Percentiles rank a stretch among this genome's conserved stretches.
These are phyloP conservation scores for Acanthamoeba healyi DNA, from an alignment of 208 protist species.

Conservation along the genomic window DNA sequence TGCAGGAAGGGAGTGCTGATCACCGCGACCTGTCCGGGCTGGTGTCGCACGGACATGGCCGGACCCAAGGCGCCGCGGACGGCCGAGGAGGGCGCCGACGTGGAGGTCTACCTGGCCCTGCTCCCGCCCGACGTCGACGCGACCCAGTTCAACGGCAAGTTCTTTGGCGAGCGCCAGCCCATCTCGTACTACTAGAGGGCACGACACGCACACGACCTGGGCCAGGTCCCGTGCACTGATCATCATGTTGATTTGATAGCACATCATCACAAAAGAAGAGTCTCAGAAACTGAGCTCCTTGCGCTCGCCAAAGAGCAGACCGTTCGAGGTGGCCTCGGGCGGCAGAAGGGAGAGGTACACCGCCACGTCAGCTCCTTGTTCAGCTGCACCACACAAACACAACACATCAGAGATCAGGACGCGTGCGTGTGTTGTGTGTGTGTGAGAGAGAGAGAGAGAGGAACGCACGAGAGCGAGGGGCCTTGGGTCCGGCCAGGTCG, in stretches of 20 bases:
- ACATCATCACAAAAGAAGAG: not conserved
- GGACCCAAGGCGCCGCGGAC: constrained; percentile 4
- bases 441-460: not conserved
- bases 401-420: too few species aligned
- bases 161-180: constrained; percentile 18
- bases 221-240: not conserved
- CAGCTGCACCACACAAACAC: not conserved
- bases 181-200: constrained; percentile 32
- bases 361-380: constrained; percentile 51
- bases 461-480: not conserved
- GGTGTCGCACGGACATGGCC: constrained; percentile 68
- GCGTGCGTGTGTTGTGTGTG: not conserved
- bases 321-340: not conserved
- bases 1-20: constrained; percentile 47
- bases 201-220: not conserved
- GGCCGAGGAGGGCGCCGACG: constrained; percentile 50
- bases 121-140: not conserved
- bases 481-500: constrained; percentile 40
- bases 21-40: constrained; percentile 64
- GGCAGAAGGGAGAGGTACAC: constrained; percentile 46
- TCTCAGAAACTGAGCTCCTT: constrained; percentile 20
- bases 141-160: not conserved
- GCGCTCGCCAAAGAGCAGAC: constrained; percentile 11
- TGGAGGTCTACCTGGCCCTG: constrained; percentile 21
- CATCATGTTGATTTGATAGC: not conserved